Evolutionary conservation across 129 eudicot species (phyloP).

Genomic region (Centaurea solstitialis): DNA sequence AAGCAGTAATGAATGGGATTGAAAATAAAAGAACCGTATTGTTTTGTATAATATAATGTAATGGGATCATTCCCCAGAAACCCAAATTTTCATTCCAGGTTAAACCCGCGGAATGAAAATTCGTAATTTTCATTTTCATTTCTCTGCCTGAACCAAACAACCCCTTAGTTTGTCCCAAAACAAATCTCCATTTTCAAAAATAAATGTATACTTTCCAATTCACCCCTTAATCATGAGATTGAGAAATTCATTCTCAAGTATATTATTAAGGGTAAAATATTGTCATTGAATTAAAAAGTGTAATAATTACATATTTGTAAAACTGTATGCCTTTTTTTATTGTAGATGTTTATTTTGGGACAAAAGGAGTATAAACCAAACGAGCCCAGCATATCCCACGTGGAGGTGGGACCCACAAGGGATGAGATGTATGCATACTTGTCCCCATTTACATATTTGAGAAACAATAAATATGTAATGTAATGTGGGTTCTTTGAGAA

Average conservation of each 20-base stretch:
- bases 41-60: no score
- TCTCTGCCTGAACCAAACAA: no score
- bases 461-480: not conserved
- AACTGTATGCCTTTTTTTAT: not conserved
- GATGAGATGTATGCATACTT: not conserved
- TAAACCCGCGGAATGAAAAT: no score
- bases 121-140: no score
- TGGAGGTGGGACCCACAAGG: not conserved
- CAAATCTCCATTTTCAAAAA: not conserved
- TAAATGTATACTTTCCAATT: not conserved
- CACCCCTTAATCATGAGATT: not conserved
- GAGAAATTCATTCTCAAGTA: not conserved
- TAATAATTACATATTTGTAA: no score
- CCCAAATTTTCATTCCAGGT: no score
- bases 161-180: not conserved
- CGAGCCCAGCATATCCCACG: not conserved
- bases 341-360: not conserved
- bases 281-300: no score
- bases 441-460: not conserved
- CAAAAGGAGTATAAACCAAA: not conserved
- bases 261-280: not conserved
- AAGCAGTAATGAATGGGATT: no score
- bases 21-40: no score
- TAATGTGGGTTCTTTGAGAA: not conserved
- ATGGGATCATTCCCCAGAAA: no score